A percentile compares a stretch with the other conserved stretches of the same genome.
These are phyloP conservation scores for Saksenaea oblongispora DNA, from an alignment of 371 early-diverging fungal genomes.

Conservation along the genomic window DNA sequence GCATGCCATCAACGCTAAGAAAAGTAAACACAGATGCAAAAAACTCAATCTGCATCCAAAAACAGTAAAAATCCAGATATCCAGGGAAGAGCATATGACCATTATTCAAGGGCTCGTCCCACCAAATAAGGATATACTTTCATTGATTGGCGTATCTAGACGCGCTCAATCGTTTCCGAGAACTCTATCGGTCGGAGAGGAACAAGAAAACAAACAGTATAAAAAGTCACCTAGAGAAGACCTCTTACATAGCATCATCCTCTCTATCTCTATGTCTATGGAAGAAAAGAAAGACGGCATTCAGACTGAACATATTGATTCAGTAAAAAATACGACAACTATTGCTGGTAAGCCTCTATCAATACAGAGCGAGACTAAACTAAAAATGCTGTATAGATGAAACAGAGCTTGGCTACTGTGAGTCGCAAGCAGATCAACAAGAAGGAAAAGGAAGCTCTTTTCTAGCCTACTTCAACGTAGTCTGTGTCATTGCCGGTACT, in stretches of 20 bases:
- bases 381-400: not conserved
- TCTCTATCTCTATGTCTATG: not conserved
- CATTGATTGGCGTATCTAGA: not conserved
- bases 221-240: not conserved
- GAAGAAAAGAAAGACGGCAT: not conserved
- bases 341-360: not conserved
- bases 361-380: not conserved
- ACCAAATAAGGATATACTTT: not conserved
- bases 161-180: not conserved
- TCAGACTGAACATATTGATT: not conserved
- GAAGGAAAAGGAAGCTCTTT: conserved; percentile 16
- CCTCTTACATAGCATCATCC: not conserved
- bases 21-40: not conserved
- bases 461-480: conserved; percentile 60
- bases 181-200: conserved; percentile 3
- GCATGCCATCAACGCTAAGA: not conserved
- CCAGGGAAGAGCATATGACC: not conserved
- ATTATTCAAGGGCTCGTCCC: not conserved
- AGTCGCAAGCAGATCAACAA: not conserved
- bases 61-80: not conserved
- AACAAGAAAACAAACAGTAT: not conserved
- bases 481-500: conserved; percentile 80
- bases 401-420: not conserved
- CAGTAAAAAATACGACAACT: not conserved
- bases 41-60: not conserved